Evolutionary conservation across 192 early-diverging fungal genomes (phyloP).

Genomic region (Pilobolus umbonatus): DNA sequence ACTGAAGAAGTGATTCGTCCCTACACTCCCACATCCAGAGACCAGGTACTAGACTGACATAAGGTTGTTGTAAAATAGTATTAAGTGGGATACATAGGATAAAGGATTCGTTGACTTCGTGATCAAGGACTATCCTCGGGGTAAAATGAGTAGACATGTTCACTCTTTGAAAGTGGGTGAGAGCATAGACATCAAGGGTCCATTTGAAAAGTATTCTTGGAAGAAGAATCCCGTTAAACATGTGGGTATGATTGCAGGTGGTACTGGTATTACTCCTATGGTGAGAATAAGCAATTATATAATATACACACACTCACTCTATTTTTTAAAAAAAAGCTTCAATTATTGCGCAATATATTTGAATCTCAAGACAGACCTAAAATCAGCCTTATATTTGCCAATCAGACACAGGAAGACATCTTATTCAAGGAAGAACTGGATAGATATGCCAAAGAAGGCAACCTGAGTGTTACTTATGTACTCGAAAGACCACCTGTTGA

Average conservation of each 20-base stretch:
- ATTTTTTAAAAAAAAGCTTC: constrained; percentile 25
- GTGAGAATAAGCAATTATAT: constrained; percentile 8
- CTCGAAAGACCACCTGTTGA: constrained; percentile 55
- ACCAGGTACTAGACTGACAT: too few relatives aligned
- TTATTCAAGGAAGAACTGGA: constrained; percentile 63
- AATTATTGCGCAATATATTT: constrained; percentile 61
- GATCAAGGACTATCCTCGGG: constrained; percentile 64
- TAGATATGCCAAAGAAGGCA: constrained; percentile 46
- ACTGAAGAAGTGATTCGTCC: constrained; percentile 61
- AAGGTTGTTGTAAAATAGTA: neutral
- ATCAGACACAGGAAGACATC: constrained; percentile 64
- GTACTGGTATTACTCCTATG: constrained; percentile 74
- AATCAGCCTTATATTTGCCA: constrained; percentile 68
- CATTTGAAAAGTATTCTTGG: constrained; percentile 61
- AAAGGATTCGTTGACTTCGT: constrained; percentile 65
- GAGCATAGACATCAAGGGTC: constrained; percentile 73
- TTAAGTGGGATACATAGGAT: constrained; percentile 1
- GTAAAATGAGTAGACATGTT: constrained; percentile 55
- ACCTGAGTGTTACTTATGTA: constrained; percentile 63
- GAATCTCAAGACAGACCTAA: constrained; percentile 57
- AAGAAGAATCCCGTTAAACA: constrained; percentile 55
- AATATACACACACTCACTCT: neutral
- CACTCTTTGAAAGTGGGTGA: constrained; percentile 64
- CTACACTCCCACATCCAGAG: constrained; percentile 64
- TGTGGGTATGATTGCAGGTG: constrained; percentile 72